Evolutionary conservation across 2,329 filamentous ascomycete genomes (phyloP), one percentile per base, ranked within the genome.

Genomic region (Elsinoe batatas): DNA sequence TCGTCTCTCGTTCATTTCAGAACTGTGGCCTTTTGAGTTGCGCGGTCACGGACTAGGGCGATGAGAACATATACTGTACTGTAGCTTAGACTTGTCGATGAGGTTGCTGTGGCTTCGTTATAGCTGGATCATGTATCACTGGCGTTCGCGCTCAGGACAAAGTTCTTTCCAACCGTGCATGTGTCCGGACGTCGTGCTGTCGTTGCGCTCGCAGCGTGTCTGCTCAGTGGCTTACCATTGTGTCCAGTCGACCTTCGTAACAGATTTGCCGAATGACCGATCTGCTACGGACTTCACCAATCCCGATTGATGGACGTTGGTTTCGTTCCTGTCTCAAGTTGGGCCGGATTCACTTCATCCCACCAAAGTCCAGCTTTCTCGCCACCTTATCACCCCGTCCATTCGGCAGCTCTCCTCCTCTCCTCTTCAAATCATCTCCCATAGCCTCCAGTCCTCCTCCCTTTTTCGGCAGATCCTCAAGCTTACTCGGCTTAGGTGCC

Each of bases 401-500:
- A 22, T 84, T 82, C 13, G 88, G 85, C 35, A 89, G 68, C 49
- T 87, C 75, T 1, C 88, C 89, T 1, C 83, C 85, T 54, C 83
- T 80, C 60, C 87, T 79, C 72, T 88, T 90, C 50, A 96, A 72
- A 69, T 95, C 91, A 58, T 87, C 86, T 0, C 81, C 90, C 74
- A 93, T 81, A 69, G 87, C 87, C 63, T 87, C 82, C 58, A 83
- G 76, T 6, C 84, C 87, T 0, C 82, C 85, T 4, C 79, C 79
- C 68, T 91, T 93, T 61, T 79, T 81, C 1, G 93, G 93, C 53
- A 98, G 74, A 64, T 93, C 83, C 65, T 88, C 81, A 64, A 90
- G 90, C 59, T 79, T 80, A 1, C 89, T 95, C 2, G 93, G 91
- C 62, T 83, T 82, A 0, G 93, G 93, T 35, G 93, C 85, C 20